phyloP scores from a whole-genome alignment of 2,329 filamentous ascomycete species.

The Fusarium mangiferae region DNA sequence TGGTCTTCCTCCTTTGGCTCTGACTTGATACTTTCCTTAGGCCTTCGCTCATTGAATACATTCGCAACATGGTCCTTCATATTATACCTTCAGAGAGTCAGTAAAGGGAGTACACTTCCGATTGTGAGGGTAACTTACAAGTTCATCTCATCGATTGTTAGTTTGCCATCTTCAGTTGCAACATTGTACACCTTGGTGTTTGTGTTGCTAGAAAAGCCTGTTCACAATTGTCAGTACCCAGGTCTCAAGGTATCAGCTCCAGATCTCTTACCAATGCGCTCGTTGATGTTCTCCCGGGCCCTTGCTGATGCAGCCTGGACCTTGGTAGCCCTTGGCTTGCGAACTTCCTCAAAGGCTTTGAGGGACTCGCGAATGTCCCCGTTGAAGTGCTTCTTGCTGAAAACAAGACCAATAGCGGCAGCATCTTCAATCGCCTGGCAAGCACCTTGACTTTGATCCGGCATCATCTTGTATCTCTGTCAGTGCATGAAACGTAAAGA shows the following conservation, averaged over 20 bases:
- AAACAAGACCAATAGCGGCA: neutral
- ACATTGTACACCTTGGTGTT: neutral
- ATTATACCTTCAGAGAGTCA: neutral
- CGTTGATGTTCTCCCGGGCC: neutral
- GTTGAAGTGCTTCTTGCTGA: neutral
- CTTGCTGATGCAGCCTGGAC: neutral
- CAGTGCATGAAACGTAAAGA: neutral
- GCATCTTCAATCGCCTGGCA: neutral
- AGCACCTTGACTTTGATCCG: neutral
- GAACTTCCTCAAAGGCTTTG: neutral
- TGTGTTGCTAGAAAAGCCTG: slow-evolving; percentile 1
- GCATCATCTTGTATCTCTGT: neutral
- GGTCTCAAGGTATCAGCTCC: rapidly evolving
- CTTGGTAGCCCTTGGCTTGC: neutral
- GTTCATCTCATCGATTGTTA: neutral
- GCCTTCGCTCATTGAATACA: neutral
- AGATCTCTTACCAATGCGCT: neutral
- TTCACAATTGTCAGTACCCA: neutral
- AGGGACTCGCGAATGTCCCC: neutral
- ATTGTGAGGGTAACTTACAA: neutral
- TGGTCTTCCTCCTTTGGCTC: neutral
- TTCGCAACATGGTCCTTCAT: neutral
- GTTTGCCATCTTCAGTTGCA: neutral
- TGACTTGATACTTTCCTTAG: neutral
- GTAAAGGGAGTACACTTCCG: neutral